phyloP scores from a whole-genome alignment of 106 monocot genomes.

The Dendrobium chrysotoxum region DNA sequence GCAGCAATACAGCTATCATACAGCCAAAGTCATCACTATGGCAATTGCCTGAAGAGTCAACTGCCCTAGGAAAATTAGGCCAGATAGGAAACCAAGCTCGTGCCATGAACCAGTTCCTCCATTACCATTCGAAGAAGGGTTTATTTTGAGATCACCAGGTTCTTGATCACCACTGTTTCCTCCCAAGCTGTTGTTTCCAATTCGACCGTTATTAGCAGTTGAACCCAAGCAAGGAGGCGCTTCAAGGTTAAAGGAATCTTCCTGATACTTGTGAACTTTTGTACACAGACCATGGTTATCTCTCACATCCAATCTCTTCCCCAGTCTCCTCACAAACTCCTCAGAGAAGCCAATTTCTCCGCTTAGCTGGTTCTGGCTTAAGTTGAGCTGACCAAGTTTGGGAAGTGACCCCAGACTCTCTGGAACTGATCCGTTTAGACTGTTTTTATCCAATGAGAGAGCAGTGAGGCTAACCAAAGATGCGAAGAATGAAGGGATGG shows the following conservation, averaged over 20 bases:
- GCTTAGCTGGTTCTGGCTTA: constrained; percentile 58
- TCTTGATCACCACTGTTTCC: not conserved
- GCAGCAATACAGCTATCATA: not conserved
- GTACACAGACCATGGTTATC: constrained; percentile 50
- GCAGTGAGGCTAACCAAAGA: constrained; percentile 30
- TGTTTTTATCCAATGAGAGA: constrained; percentile 49
- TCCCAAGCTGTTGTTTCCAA: not conserved
- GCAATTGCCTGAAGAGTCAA: not conserved
- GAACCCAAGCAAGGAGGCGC: constrained; percentile 24
- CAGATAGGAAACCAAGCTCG: too few species aligned
- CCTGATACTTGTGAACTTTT: constrained; percentile 13
- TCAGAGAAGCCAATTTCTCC: constrained; percentile 41
- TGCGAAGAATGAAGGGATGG: constrained; percentile 32
- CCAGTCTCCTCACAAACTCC: constrained; percentile 55
- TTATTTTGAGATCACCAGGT: not conserved
- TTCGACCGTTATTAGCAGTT: not conserved
- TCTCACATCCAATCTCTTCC: constrained; percentile 50
- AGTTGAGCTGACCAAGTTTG: constrained; percentile 49
- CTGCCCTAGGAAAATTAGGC: not conserved
- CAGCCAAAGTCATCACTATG: not conserved
- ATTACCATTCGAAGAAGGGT: not conserved
- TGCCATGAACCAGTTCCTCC: not conserved
- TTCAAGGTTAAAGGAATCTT: constrained; percentile 20
- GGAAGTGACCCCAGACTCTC: constrained; percentile 26
- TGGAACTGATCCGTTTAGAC: constrained; percentile 51